Conservation (phyloP, 225 moss, liverwort and hornwort species). For the Takakia lepidozioides region DNA sequence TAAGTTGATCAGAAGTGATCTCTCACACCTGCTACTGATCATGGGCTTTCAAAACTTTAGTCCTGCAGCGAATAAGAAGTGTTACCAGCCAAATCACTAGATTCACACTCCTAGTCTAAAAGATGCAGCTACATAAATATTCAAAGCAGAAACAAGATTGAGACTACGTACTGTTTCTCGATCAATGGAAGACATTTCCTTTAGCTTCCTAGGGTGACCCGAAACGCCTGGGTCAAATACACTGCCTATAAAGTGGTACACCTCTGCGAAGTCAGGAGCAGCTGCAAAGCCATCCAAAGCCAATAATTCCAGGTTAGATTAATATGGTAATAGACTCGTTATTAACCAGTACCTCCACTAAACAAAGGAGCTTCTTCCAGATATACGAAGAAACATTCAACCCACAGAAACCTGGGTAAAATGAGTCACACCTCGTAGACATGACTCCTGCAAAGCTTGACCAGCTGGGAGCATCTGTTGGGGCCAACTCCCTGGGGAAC, state of each 20-base stretch:
- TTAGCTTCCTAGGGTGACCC: conserved; percentile 64
- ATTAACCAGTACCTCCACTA: no score
- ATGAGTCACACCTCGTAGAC: conserved; percentile 39
- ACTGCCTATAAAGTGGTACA: conserved; percentile 95
- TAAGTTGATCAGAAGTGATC: no score
- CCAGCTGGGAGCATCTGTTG: conserved; percentile 61
- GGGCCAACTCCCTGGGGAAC: conserved; percentile 74
- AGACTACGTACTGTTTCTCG: conserved; percentile 88
- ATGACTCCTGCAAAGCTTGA: conserved; percentile 59
- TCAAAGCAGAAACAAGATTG: conserved; percentile 1
- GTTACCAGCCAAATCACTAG: no score
- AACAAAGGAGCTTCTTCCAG: no score
- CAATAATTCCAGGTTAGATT: no score
- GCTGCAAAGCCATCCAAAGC: no score
- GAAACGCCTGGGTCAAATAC: conserved; percentile 70
- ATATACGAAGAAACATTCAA: no score
- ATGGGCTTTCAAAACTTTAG: no score
- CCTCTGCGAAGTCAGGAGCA: conserved; percentile 88
- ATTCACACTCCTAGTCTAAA: no score
- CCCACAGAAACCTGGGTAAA: not conserved
- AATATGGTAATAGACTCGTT: no score
- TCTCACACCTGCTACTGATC: no score
- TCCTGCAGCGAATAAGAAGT: no score
- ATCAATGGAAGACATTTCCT: conserved; percentile 84
- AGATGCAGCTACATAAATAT: not conserved